Percentiles rank a stretch among this genome's conserved stretches.
These are phyloP conservation scores for Candida loeiensis DNA, from an alignment of 805 yeast species.

Conservation along the genomic window DNA sequence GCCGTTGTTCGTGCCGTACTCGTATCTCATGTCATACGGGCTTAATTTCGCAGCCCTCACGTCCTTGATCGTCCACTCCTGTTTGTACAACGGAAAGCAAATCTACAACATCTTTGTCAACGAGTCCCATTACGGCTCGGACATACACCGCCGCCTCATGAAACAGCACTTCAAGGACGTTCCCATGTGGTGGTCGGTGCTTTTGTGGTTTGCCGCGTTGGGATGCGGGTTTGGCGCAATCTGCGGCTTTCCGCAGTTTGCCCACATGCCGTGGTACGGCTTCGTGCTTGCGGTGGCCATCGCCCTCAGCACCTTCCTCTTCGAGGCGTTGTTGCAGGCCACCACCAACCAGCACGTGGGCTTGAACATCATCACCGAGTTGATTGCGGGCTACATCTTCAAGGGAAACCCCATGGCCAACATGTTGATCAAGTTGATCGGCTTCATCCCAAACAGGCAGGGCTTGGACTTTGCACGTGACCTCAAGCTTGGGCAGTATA, in stretches of 20 bases:
- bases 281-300: slow-evolving; percentile 38
- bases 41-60: slow-evolving; percentile 20
- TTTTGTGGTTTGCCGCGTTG: slow-evolving; percentile 23
- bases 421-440: slow-evolving; percentile 46
- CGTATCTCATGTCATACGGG: slow-evolving; percentile 19
- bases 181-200: slow-evolving; percentile 21
- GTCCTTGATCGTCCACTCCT: slow-evolving; percentile 18
- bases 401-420: slow-evolving; percentile 48
- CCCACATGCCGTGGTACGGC: slow-evolving; percentile 39
- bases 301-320: slow-evolving; percentile 29
- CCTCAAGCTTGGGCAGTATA: slow-evolving; percentile 43
- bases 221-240: slow-evolving; percentile 21
- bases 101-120: slow-evolving; percentile 13
- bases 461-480: slow-evolving; percentile 48
- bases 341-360: slow-evolving; percentile 37
- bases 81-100: slow-evolving; percentile 19
- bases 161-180: slow-evolving; percentile 17
- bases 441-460: slow-evolving; percentile 46
- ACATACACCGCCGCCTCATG: slow-evolving; percentile 21
- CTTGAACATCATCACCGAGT: slow-evolving; percentile 41
- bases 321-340: slow-evolving; percentile 38
- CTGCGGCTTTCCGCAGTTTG: slow-evolving; percentile 28
- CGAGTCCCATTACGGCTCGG: slow-evolving; percentile 14
- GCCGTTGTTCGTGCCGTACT: slow-evolving; percentile 19
- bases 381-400: slow-evolving; percentile 41